These are phyloP conservation scores for Dendrobium nobile DNA, from an alignment of 106 monocot genomes.

Conservation along the genomic window DNA sequence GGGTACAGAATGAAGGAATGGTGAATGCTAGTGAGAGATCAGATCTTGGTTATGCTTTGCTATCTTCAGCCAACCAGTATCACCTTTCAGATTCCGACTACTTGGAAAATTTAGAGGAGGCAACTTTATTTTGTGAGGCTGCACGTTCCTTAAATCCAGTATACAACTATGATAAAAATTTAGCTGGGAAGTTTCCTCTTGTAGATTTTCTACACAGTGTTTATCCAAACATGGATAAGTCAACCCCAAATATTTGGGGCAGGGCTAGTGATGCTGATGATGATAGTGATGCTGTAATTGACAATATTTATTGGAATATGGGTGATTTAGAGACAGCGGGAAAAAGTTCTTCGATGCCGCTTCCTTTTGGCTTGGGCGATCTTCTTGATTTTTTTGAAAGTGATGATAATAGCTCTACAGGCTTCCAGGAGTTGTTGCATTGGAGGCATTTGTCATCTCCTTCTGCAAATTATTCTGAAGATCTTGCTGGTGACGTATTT, in stretches of 20 bases:
- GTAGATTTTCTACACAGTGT: not conserved
- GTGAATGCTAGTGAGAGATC: not conserved
- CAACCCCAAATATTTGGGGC: not conserved
- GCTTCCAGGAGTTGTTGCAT: conserved; percentile 60
- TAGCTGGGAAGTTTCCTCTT: conserved; percentile 1
- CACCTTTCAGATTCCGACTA: conserved; percentile 29
- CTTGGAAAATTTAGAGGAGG: conserved; percentile 70
- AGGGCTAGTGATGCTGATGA: not conserved
- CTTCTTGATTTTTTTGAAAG: conserved; percentile 70
- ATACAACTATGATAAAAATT: conserved; percentile 31
- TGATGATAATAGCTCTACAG: conserved; percentile 37
- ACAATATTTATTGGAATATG: conserved; percentile 1
- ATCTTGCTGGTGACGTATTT: conserved; percentile 68
- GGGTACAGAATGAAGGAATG: conserved; percentile 8
- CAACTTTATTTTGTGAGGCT: conserved; percentile 55
- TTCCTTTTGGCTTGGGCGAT: conserved; percentile 32
- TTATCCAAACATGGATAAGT: conserved; percentile 6
- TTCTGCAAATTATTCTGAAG: conserved; percentile 32
- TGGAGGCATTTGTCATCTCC: conserved; percentile 52
- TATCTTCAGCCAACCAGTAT: conserved; percentile 1
- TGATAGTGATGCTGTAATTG: not conserved
- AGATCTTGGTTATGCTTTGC: conserved; percentile 12
- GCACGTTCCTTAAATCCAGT: conserved; percentile 48
- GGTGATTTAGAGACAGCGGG: conserved; percentile 5
- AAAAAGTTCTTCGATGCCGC: not conserved